Base-by-base conservation (phyloP, 1,139 yeast species). In the Wickerhamomyces sp. region DNA sequence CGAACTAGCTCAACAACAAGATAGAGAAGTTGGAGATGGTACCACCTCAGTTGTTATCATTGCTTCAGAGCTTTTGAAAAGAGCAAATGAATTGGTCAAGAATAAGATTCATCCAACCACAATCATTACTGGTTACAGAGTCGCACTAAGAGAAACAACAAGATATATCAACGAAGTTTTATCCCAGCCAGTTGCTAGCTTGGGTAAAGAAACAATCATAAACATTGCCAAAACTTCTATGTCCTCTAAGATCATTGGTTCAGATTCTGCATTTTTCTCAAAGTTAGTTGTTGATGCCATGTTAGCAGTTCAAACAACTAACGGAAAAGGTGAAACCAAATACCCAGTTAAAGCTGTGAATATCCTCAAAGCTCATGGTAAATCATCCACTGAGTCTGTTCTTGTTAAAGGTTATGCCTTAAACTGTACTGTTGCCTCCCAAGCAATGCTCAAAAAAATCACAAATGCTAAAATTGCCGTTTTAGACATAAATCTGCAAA, bases 311-410 rank as follows among this genome's bases (percentile, higher is more conserved):
- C 91, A 89, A 67, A 91, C 99, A 34, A 79, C 87, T 45, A 91
- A 90, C 63, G 68, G 82, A 34, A 85, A 90, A 60, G 97, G 96
- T 47, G 98, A 93, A 61, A 73, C 76, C 43, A 89, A 84, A 67
- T 94, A 94, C 65, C 99, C 99, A 2, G 96, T 93, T 44, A 94
- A 94, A 71, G 99, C 99, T 2, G 97, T 94, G 49, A 94, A 94
- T 63, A 82, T 94, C 45, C 75, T 94, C 59, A 94, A 94, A 66
- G 97, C 99, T 0, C 98, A 93, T 63, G 99, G 99, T 53, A 90
- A 90, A 64, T 87, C 96, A 9, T 77, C 96, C 2, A 75, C 74
- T 6, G 99, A 94, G 69, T 87, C 96, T 34, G 71, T 87, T 50
- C 73, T 93, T 46, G 90, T 94, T 39, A 78, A 89, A 61, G 99